Evolutionary conservation across 1,284 basidiomycete species (phyloP), one percentile per base, ranked within the genome.

Genomic region (Austroboletus niveus): DNA sequence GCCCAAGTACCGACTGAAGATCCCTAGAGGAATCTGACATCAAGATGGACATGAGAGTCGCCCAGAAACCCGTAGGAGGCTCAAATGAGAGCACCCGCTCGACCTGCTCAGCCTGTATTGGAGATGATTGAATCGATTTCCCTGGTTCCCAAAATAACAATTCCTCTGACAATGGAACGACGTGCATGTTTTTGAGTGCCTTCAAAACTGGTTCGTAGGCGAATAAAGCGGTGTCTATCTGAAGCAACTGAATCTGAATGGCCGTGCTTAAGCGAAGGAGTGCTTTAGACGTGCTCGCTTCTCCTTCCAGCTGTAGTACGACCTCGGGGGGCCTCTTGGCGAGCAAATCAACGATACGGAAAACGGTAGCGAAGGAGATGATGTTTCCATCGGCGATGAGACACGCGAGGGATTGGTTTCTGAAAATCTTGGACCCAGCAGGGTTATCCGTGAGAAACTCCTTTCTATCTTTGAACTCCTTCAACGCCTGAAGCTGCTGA

Each of bases 161-260:
- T 51, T 85, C 83, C 0, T 68, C 58, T 0, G 74, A 64, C 2
- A 86, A 65, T 5, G 81, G 77, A 8, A 84, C 55, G 0, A 56
- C 57, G 10, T 59, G 69, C 52, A 71, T 75, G 24, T 71, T 65
- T 63, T 84, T 76, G 8, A 87, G 68, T 3, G 74, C 76, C 36
- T 71, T 74, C 29, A 87, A 70, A 30, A 86, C 69, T 0, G 83
- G 83, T 56, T 84, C 79, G 50, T 76, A 87, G 0, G 84, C 69
- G 57, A 87, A 87, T 4, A 85, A 54, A 0, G 82, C 81, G 0
- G 78, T 79, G 52, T 86, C 76, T 29, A 86, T 79, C 53, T 80
- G 79, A 29, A 85, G 60, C 11, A 87, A 67, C n/a, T 68, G 69
- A 43, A 81, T 60, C 12, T 66, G 48, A 14, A 61, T 57, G 11